Evolutionary conservation across 2,329 filamentous ascomycete genomes (phyloP).

Genomic region (Fusarium subglutinans): DNA sequence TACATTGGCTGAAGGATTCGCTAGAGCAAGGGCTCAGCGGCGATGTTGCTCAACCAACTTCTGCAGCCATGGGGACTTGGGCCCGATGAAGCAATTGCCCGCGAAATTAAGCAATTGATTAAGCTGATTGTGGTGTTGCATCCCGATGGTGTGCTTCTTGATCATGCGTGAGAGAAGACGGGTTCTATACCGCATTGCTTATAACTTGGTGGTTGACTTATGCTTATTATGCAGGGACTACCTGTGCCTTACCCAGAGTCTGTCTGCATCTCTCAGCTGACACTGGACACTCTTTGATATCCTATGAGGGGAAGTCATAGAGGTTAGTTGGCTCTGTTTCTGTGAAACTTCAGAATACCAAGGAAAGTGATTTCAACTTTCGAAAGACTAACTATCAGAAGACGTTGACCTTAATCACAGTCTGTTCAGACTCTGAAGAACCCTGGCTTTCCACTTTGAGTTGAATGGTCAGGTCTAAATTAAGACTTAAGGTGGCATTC

Average conservation of each 20-base stretch:
- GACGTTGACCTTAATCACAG: no score
- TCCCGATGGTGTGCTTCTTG: not conserved
- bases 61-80: slow-evolving; percentile 5
- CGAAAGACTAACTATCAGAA: no score
- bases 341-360: no score
- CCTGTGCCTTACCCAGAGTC: not conserved
- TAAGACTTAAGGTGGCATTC: not conserved
- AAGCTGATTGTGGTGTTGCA: not conserved
- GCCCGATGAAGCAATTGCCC: not conserved
- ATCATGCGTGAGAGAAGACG: not conserved
- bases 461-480: not conserved
- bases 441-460: fast-evolving
- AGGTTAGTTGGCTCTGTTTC: not conserved
- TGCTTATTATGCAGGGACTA: slow-evolving; percentile 12
- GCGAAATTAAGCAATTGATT: not conserved
- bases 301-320: not conserved
- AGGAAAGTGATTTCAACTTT: no score
- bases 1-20: not conserved
- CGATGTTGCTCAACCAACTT: not conserved
- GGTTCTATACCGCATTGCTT: not conserved
- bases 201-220: not conserved
- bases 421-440: no score
- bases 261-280: not conserved
- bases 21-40: not conserved
- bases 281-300: fast-evolving